Evolutionary conservation across 1,284 basidiomycete species (phyloP).

Genomic region (Cryptococcus sp.): DNA sequence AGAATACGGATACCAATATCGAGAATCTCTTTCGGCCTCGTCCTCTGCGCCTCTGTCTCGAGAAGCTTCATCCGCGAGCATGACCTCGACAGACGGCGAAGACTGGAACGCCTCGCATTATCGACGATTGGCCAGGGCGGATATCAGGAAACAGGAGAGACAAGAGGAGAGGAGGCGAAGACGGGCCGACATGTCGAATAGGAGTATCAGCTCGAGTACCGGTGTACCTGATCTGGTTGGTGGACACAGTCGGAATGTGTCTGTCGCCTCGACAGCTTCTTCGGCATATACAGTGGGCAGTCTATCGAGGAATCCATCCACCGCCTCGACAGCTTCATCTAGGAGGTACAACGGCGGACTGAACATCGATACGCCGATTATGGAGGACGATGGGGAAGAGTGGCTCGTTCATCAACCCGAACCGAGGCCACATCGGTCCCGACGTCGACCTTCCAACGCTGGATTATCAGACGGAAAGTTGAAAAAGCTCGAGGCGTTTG

Average conservation of each 20-base stretch:
- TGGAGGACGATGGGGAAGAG: slow-evolving; percentile 40
- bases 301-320: slow-evolving; percentile 30
- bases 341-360: slow-evolving; percentile 22
- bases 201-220: slow-evolving; percentile 20
- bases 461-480: slow-evolving; percentile 5
- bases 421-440: neutral
- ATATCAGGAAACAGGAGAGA: slow-evolving; percentile 34
- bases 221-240: slow-evolving; percentile 36
- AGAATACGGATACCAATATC: slow-evolving; percentile 11
- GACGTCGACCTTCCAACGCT: neutral
- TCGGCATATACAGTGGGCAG: slow-evolving; percentile 9
- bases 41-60: slow-evolving; percentile 13
- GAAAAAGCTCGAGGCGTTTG: slow-evolving; percentile 20
- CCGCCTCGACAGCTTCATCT: slow-evolving; percentile 26
- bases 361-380: slow-evolving; percentile 31
- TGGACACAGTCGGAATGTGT: slow-evolving; percentile 10
- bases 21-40: neutral
- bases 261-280: slow-evolving; percentile 1
- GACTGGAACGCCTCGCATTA: slow-evolving; percentile 41
- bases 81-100: slow-evolving; percentile 6
- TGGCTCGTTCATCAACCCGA: slow-evolving; percentile 10
- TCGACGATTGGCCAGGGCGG: slow-evolving; percentile 37
- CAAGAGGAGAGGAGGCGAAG: slow-evolving; percentile 31
- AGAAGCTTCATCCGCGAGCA: slow-evolving; percentile 16
- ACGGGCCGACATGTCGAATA: slow-evolving; percentile 22